Base-by-base conservation (phyloP, 805 yeast genomes). In the Yamadazyma paraphyllophila region DNA sequence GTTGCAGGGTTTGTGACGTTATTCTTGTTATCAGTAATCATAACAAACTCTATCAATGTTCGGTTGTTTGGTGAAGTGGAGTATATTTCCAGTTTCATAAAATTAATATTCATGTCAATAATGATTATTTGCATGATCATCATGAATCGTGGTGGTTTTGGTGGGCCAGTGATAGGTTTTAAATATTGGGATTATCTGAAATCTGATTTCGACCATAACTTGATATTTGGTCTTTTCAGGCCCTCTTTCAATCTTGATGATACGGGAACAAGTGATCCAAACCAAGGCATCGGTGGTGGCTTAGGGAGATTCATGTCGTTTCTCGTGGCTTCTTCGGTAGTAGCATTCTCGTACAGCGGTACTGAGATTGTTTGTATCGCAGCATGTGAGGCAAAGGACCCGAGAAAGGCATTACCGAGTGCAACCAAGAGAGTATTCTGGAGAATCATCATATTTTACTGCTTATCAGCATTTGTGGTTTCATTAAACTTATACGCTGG, bases 301-400 rank as follows among this genome's bases (percentile, higher is more conserved):
- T 57, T 62, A 39, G 94, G 92, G 0, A 60, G 86, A 36, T 73
- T 86, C 42, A 64, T 83, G 38, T 80, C 86, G 6, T 61, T 85
- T 7, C 45, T 83, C 30, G 76, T 81, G 1, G 88, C 89, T 1
- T 66, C 82, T 7, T 64, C 81, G 39, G 79, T 82, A 15, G 82
- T 90, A 0, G 73, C 88, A 0, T 88, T 83, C 61, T 85, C 95
- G 0, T 88, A 83, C 57, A 80, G 85, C 40, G 96, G 96, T 0
- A 85, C 90, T 1, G 96, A 88, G 54, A 81, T 84, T 60, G 91
- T 88, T 10, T 81, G 87, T 51, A 80, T 87, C 44, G 92, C 94
- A 2, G 89, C 92, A 6, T 87, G 91, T 61, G 96, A 88, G 61
- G 86, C 91, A n/a, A 72, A 83, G 49, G 83, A 85, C 52, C 96